Evolutionary conservation across 805 yeast species (phyloP).

Genomic region (Starmerella davenportii): DNA sequence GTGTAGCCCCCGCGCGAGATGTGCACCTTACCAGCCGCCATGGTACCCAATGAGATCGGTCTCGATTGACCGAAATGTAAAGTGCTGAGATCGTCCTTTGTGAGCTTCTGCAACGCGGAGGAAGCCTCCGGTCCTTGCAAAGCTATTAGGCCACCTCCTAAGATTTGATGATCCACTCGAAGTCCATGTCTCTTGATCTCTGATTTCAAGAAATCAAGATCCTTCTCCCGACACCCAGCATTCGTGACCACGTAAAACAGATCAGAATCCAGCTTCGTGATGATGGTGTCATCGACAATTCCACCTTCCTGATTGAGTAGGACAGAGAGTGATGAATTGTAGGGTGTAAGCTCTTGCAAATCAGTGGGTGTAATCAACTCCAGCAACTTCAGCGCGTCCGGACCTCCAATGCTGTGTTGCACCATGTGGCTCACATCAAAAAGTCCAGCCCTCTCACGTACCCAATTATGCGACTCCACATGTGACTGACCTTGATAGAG

Average conservation of each 20-base stretch:
- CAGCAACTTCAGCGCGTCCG: conserved; percentile 45
- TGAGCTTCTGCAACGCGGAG: conserved; percentile 43
- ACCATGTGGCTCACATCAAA: conserved; percentile 97
- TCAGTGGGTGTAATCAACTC: conserved; percentile 83
- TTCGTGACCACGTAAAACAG: conserved; percentile 79
- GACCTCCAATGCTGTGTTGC: conserved; percentile 66
- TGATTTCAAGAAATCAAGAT: conserved; percentile 40
- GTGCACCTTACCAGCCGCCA: conserved; percentile 30
- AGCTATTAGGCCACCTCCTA: conserved; percentile 67
- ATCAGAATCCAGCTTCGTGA: conserved; percentile 54
- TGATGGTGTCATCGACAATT: conserved; percentile 80
- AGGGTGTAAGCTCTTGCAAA: conserved; percentile 35
- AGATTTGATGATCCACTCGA: conserved; percentile 24
- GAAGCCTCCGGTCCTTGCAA: conserved; percentile 84
- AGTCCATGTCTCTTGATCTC: conserved; percentile 30
- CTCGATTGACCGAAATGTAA: conserved; percentile 60
- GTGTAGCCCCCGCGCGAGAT: conserved; percentile 95
- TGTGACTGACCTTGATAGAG: conserved; percentile 70
- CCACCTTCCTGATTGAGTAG: conserved; percentile 62
- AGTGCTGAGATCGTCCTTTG: conserved; percentile 38
- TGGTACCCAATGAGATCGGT: conserved; percentile 28
- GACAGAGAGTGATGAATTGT: conserved; percentile 59
- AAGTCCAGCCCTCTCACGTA: conserved; percentile 67
- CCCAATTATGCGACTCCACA: conserved; percentile 90
- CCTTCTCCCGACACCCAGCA: conserved; percentile 85